Evolutionary conservation across 371 early-diverging fungal species (phyloP).

Genomic region (Lichtheimia corymbifera): DNA sequence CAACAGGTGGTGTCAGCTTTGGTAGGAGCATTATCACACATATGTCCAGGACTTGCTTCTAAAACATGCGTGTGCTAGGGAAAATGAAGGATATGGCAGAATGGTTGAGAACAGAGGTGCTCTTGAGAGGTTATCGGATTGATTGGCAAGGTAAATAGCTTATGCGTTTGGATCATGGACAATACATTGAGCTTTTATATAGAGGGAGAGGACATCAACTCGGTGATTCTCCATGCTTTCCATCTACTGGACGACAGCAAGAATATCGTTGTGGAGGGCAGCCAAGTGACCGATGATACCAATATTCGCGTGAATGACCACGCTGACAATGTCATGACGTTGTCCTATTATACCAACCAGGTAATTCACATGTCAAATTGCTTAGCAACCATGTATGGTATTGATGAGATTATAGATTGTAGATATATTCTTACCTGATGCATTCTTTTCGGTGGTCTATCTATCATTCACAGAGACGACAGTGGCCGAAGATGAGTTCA

Average conservation of each 20-base stretch:
- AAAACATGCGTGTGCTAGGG: constrained; percentile 14
- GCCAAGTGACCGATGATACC: constrained; percentile 48
- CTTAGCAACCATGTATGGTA: neutral
- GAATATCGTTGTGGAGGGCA: constrained; percentile 51
- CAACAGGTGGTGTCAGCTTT: constrained; percentile 43
- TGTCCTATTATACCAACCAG: constrained; percentile 54
- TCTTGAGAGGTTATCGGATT: constrained; percentile 22
- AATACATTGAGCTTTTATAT: neutral
- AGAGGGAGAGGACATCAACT: constrained; percentile 50
- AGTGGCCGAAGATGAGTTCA: constrained; percentile 44
- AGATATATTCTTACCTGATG: constrained; percentile 41
- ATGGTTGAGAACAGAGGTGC: constrained; percentile 42
- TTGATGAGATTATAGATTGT: constrained; percentile 16
- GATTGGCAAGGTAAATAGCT: constrained; percentile 31
- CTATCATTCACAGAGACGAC: constrained; percentile 38
- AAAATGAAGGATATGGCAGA: constrained; percentile 50
- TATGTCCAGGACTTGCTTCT: too few species aligned
- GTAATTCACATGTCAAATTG: constrained; percentile 4
- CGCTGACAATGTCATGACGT: constrained; percentile 52
- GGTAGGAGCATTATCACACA: constrained; percentile 7
- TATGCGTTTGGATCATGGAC: too few species aligned
- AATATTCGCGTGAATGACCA: constrained; percentile 53
- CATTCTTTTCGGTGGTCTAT: constrained; percentile 51
- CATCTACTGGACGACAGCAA: constrained; percentile 41
- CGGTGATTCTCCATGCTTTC: constrained; percentile 39